Conservation (phyloP, 768 basidiomycete genomes). For the Suillus variegatus region DNA sequence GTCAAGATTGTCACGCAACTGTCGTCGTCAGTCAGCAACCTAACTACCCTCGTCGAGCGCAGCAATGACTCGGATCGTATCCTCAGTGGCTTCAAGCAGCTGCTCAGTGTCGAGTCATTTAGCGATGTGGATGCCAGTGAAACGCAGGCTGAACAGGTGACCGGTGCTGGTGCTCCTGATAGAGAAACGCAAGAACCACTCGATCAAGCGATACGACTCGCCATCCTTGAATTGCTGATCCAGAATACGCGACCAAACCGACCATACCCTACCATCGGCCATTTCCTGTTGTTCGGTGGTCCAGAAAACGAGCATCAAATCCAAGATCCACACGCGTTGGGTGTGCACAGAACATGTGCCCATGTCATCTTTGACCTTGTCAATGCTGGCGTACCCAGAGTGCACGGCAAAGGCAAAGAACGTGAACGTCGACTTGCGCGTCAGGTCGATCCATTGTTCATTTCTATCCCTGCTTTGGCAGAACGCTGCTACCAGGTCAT, state of each 20-base stretch:
- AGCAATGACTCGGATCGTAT: constrained; percentile 87
- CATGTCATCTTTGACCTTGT: constrained; percentile 82
- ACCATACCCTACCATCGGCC: constrained; percentile 80
- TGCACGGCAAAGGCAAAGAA: constrained; percentile 47
- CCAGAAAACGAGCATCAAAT: constrained; percentile 61
- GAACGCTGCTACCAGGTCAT: constrained; percentile 85
- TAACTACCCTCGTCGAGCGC: constrained; percentile 77
- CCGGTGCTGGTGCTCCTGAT: constrained; percentile 75
- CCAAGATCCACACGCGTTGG: constrained; percentile 77
- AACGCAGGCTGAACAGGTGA: constrained; percentile 56
- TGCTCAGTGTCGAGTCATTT: constrained; percentile 61
- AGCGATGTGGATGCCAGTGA: constrained; percentile 66
- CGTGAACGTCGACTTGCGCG: constrained; percentile 28
- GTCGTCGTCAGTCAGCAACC: constrained; percentile 68
- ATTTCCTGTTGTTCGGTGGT: constrained; percentile 82
- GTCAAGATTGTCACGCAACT: constrained; percentile 75
- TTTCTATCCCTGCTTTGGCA: constrained; percentile 71
- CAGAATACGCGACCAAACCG: constrained; percentile 65
- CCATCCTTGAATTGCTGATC: constrained; percentile 81
- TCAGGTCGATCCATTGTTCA: constrained; percentile 54
- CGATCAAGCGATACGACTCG: constrained; percentile 70
- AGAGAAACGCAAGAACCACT: constrained; percentile 46
- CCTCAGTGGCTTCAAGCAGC: constrained; percentile 70
- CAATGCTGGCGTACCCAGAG: constrained; percentile 67
- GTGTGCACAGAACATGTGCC: constrained; percentile 67